Evolutionary conservation across 768 basidiomycete species (phyloP).

Genomic region (Lactifluus piperatus): DNA sequence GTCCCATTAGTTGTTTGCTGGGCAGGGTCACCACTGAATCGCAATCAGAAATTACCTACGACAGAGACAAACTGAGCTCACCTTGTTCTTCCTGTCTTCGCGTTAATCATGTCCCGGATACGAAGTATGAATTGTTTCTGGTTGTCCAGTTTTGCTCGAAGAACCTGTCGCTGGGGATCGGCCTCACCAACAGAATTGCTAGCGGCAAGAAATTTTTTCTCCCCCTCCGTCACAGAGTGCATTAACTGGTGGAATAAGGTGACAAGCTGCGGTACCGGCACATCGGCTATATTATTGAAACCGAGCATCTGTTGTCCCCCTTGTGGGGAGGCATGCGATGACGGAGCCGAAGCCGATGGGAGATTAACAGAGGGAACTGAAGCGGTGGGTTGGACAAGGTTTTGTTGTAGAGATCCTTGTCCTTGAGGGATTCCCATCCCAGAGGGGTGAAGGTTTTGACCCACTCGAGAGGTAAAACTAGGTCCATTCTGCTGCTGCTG

Average conservation of each 20-base stretch:
- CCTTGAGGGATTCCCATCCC: slow-evolving; percentile 10
- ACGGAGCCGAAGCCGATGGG: background rate
- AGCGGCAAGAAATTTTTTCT: background rate
- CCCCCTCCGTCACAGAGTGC: background rate
- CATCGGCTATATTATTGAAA: background rate
- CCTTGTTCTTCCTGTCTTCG: slow-evolving; percentile 1
- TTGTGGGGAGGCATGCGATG: background rate
- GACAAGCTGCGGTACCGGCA: background rate
- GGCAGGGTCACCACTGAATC: slow-evolving; percentile 3
- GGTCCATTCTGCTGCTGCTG: slow-evolving; percentile 10
- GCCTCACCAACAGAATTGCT: background rate
- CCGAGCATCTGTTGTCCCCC: background rate
- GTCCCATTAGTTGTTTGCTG: slow-evolving; percentile 4
- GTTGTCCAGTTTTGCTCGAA: background rate
- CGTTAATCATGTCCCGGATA: background rate
- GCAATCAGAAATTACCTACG: background rate
- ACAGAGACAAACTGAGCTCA: background rate
- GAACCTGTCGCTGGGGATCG: slow-evolving; percentile 8
- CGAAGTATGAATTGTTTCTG: background rate
- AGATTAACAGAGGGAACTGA: background rate
- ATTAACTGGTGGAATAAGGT: background rate
- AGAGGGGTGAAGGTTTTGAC: slow-evolving; percentile 8
- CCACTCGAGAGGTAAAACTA: slow-evolving; percentile 1
- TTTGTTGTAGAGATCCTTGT: slow-evolving; percentile 5
- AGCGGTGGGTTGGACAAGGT: slow-evolving; percentile 4